Conservation (phyloP, 2,329 filamentous ascomycete species). For the Aspergillus ochraceus region DNA sequence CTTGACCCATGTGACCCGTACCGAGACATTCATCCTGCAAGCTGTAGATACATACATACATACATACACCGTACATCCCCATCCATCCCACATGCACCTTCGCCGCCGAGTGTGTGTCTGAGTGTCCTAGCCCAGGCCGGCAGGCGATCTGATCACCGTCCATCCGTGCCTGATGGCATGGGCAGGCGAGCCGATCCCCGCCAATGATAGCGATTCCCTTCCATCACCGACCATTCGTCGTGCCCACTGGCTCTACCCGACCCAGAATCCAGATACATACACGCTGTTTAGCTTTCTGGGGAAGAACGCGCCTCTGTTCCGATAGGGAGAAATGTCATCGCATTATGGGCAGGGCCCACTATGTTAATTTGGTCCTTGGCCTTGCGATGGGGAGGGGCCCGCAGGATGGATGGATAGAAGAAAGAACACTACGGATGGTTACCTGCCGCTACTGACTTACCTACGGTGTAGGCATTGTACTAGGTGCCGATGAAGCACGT, state of each 20-base stretch:
- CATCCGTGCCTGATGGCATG: constrained; percentile 15
- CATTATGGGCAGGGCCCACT: constrained; percentile 8
- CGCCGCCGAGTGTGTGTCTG: neutral
- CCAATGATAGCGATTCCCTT: constrained; percentile 11
- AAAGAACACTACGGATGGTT: too few species aligned
- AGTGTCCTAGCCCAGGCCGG: neutral
- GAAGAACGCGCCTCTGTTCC: constrained; percentile 9
- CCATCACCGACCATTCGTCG: constrained; percentile 9
- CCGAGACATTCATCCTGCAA: neutral
- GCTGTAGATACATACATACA: neutral
- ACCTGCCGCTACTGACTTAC: neutral
- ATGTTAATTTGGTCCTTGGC: constrained; percentile 4
- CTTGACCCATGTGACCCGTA: neutral
- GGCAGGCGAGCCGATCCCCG: neutral
- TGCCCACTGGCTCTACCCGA: neutral
- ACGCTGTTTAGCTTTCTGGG: constrained; percentile 14
- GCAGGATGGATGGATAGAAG: too few species aligned
- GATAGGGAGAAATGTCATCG: constrained; percentile 10
- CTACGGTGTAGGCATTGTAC: neutral
- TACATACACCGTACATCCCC: too few species aligned
- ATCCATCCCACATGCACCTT: neutral
- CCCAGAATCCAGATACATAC: constrained; percentile 1
- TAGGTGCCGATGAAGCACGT: neutral
- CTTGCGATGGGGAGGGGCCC: neutral
- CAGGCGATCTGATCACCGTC: constrained; percentile 10